A percentile compares a stretch with the other conserved stretches of the same genome.
Evolutionary conservation across 2,329 filamentous ascomycete genomes (phyloP).

Genomic region (Phialophora macrospora): DNA sequence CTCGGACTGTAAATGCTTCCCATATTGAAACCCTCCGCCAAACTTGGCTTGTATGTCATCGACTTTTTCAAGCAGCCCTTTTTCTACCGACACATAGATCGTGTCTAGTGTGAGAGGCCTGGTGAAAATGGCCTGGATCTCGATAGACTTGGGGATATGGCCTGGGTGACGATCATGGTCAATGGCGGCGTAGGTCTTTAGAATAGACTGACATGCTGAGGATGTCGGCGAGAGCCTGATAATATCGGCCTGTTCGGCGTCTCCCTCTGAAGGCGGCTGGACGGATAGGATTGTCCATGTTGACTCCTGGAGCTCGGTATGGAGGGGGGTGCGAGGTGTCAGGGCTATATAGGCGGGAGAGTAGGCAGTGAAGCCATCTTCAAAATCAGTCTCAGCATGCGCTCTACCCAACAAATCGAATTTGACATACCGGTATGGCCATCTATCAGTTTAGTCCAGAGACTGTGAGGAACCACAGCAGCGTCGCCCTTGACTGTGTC

Average conservation of each 20-base stretch:
- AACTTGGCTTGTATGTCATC: slow-evolving; percentile 85
- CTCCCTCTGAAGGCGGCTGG: slow-evolving; percentile 47
- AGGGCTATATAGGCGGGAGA: slow-evolving; percentile 50
- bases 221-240: slow-evolving; percentile 74
- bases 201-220: slow-evolving; percentile 79
- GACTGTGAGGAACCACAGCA: slow-evolving; percentile 82
- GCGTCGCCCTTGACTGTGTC: slow-evolving; percentile 83
- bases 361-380: slow-evolving; percentile 11
- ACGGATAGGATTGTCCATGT: slow-evolving; percentile 88
- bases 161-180: slow-evolving; percentile 76
- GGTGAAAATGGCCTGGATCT: slow-evolving; percentile 82
- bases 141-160: slow-evolving; percentile 75
- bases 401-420: slow-evolving; percentile 20
- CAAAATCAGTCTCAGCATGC: slow-evolving; percentile 20
- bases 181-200: slow-evolving; percentile 71
- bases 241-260: slow-evolving; percentile 73
- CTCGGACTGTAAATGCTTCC: slow-evolving; percentile 35
- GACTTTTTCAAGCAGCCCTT: slow-evolving; percentile 75
- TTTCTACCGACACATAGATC: slow-evolving; percentile 84
- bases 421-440: slow-evolving; percentile 48
- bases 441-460: slow-evolving; percentile 74
- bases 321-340: slow-evolving; percentile 52
- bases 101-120: slow-evolving; percentile 79
- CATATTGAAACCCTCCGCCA: slow-evolving; percentile 60
- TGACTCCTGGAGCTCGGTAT: slow-evolving; percentile 60